Evolutionary conservation across 306 rosid genomes (phyloP).

Genomic region (Purshia tridentata): DNA sequence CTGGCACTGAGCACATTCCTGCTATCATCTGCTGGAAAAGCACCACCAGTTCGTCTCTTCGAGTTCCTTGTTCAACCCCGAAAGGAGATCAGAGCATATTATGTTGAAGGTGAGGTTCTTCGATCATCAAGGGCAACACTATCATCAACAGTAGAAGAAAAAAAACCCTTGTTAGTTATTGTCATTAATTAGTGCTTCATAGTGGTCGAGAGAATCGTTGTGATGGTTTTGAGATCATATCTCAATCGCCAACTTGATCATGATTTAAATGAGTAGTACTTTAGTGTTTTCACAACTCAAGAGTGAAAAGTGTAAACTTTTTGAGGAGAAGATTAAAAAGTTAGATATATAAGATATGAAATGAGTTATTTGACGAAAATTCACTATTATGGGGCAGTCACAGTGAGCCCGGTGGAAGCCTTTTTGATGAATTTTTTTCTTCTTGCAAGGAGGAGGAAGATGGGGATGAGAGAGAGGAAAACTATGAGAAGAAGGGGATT

Average conservation of each 20-base stretch:
- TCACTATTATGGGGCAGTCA: slow-evolving; percentile 66
- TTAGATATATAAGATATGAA: too few species aligned
- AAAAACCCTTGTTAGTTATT: not conserved
- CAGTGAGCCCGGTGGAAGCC: slow-evolving; percentile 74
- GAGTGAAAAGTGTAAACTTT: too few species aligned
- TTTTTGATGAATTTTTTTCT: slow-evolving; percentile 38
- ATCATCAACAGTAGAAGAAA: slow-evolving; percentile 33
- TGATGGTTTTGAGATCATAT: too few species aligned
- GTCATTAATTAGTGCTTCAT: too few species aligned
- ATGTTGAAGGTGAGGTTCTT: slow-evolving; percentile 76
- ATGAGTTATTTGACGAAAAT: too few species aligned
- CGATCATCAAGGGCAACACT: slow-evolving; percentile 72
- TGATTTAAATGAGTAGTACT: too few species aligned
- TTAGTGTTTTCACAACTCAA: too few species aligned
- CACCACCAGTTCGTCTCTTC: slow-evolving; percentile 42
- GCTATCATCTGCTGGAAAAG: slow-evolving; percentile 47
- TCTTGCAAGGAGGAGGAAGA: slow-evolving; percentile 42
- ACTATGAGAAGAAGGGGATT: slow-evolving; percentile 20
- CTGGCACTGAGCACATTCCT: slow-evolving; percentile 68
- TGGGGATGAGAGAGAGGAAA: slow-evolving; percentile 41
- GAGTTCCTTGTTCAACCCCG: slow-evolving; percentile 56
- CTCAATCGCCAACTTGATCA: too few species aligned
- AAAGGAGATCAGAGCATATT: slow-evolving; percentile 64
- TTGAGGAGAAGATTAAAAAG: too few species aligned
- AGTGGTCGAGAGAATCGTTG: too few species aligned